Percentiles rank a stretch among this genome's conserved stretches.
phyloP scores from a whole-genome alignment of 495 filamentous ascomycete species.

The Neurospora pannonica region DNA sequence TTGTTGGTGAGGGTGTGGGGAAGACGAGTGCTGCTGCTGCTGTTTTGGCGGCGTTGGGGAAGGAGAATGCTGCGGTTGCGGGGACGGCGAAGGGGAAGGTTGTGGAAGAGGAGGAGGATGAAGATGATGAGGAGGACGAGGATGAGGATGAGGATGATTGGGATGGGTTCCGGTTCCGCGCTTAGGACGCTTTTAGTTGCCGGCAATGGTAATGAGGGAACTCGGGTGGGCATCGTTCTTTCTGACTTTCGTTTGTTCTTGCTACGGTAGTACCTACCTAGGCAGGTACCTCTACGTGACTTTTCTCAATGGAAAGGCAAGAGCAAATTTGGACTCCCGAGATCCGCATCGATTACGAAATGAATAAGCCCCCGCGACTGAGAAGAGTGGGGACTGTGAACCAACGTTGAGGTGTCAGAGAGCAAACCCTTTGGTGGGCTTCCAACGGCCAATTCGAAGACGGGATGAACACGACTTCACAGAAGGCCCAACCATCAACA shows the following conservation, averaged over 20 bases:
- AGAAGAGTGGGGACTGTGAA: background rate
- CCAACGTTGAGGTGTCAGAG: background rate
- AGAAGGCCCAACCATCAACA: background rate
- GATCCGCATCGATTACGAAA: background rate
- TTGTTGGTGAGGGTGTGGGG: conserved; percentile 9
- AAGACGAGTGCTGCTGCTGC: conserved; percentile 1
- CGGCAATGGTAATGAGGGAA: background rate
- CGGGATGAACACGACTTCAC: background rate
- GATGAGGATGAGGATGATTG: conserved; percentile 53
- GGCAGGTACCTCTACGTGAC: background rate
- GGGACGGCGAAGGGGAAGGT: conserved; percentile 14
- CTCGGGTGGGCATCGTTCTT: background rate
- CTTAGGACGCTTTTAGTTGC: conserved; percentile 3
- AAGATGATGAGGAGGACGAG: conserved; percentile 52
- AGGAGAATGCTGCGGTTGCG: conserved; percentile 29
- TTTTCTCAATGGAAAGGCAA: background rate
- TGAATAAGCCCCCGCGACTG: background rate
- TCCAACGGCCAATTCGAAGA: background rate
- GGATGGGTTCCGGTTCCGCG: conserved; percentile 60
- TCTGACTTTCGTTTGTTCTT: background rate
- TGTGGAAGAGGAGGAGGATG: conserved; percentile 36
- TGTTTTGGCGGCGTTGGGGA: conserved; percentile 9
- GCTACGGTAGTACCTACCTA: background rate
- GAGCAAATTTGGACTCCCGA: background rate
- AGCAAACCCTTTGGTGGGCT: background rate